Evolutionary conservation across 2,329 filamentous ascomycete species (phyloP), one percentile per base, ranked within the genome.

Genomic region (Pseudogymnoascus sp.): DNA sequence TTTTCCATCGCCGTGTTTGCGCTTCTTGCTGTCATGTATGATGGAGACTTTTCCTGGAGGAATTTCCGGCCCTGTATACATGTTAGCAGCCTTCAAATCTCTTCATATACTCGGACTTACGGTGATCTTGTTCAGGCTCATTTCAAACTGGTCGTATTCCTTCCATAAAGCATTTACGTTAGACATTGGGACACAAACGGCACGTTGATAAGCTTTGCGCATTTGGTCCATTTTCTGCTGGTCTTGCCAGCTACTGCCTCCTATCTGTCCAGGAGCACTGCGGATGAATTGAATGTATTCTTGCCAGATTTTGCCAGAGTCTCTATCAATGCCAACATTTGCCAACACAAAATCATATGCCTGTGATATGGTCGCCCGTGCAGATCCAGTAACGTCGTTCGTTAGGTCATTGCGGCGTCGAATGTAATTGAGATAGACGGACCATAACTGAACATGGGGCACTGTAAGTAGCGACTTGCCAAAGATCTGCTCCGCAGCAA

Each of bases 181-280:
- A 60, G 87, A 84, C 65, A 91, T 96, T 4, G 95, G 95, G 38
- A 97, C 84, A 66, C 85, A 87, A 62, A 97, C 90, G 12, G 93
- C 93, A 60, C 88, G 88, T 69, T 97, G 92, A 72, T 97, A 99
- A 0, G 90, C 89, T 72, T 95, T 96, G 63, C 94, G 87, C 59
- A 99, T 76, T 67, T 89, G 80, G 69, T 99, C 94, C 88, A 96
- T 96, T 79, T 99, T 99, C 72, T 97, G 94, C 75, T 93, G 89
- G 71, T 97, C 94, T 74, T 97, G 92, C 95, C 94, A 99, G 62
- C 84, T 87, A 62, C 81, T 87, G 43, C 93, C 94, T 25, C 92
- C 93, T 62, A 94, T 83, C 62, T 85, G 85, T 5, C 94, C 94
- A 1, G 94, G 94, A 0, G 89, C 90, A 38, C 85, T 89, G 71